Evolutionary conservation across 352 stramenopile genomes (phyloP).

Genomic region (Globisporangium spinosum): DNA sequence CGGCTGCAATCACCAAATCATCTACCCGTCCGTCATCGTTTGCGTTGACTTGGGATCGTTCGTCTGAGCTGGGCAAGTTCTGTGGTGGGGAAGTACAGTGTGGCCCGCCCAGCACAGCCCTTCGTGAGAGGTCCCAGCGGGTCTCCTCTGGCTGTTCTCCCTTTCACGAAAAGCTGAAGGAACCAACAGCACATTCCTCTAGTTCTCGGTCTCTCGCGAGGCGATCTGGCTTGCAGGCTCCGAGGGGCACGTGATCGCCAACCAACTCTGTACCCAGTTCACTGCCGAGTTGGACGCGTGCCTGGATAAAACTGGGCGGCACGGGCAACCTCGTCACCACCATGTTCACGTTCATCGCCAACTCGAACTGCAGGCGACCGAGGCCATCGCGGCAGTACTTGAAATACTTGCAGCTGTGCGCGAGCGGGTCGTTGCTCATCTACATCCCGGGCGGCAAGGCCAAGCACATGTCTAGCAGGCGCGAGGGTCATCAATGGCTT

Average conservation of each 20-base stretch:
- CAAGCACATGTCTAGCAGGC: not conserved
- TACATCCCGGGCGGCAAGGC: not conserved
- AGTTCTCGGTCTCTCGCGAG: constrained; percentile 60
- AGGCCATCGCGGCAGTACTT: not conserved
- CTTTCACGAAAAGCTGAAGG: not conserved
- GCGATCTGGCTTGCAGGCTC: constrained; percentile 43
- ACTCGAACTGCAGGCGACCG: constrained; percentile 6
- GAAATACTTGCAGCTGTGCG: not conserved
- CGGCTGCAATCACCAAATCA: too few relatives aligned
- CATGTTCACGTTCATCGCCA: constrained; percentile 37
- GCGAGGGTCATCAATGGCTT: too few relatives aligned
- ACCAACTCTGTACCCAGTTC: constrained; percentile 75
- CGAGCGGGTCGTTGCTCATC: not conserved
- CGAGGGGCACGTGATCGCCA: constrained; percentile 65
- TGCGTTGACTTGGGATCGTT: too few relatives aligned
- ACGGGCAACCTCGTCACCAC: constrained; percentile 39
- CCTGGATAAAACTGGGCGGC: constrained; percentile 35
- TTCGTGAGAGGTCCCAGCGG: not conserved
- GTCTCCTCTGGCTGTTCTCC: not conserved
- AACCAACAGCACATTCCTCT: constrained; percentile 17
- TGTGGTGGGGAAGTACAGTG: too few relatives aligned
- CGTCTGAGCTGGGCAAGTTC: too few relatives aligned
- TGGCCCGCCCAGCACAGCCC: not conserved
- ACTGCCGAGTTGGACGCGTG: constrained; percentile 48
- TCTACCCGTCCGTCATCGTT: too few relatives aligned